Conservation (phyloP, 1,284 basidiomycete genomes). For the Puccinia triticina region DNA sequence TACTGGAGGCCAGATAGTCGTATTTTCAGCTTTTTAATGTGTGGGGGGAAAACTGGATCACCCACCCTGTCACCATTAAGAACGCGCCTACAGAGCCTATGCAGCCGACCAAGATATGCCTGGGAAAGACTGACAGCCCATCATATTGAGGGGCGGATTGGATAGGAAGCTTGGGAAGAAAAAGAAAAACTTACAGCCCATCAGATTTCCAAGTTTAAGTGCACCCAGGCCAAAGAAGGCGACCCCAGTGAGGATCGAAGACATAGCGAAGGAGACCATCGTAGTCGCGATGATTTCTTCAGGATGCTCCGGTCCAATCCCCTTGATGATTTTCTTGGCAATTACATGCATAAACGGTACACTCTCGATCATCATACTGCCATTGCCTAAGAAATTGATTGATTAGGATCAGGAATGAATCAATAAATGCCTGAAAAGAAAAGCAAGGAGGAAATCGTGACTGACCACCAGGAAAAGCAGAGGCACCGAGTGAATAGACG, state of each 20-base stretch:
- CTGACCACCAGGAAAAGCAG: conserved; percentile 69
- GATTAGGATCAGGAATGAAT: neutral
- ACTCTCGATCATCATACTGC: conserved; percentile 98
- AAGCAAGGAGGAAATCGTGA: neutral
- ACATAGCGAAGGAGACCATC: conserved; percentile 83
- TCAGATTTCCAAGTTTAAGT: conserved; percentile 78
- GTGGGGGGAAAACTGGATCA: neutral
- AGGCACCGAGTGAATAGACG: conserved; percentile 81
- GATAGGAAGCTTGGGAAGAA: neutral
- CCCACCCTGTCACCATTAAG: conserved; percentile 79
- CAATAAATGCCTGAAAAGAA: no score
- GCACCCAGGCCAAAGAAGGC: conserved; percentile 83
- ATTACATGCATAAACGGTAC: conserved; percentile 96
- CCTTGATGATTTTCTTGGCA: conserved; percentile 72
- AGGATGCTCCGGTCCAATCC: conserved; percentile 73
- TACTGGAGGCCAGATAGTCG: neutral
- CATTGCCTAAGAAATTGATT: conserved; percentile 70
- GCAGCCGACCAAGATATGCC: conserved; percentile 92
- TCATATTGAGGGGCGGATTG: neutral
- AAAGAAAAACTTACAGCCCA: conserved; percentile 67
- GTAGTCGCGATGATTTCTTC: conserved; percentile 83
- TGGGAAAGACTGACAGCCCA: conserved; percentile 71
- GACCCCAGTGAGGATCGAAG: conserved; percentile 86
- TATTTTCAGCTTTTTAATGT: neutral
- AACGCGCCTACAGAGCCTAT: conserved; percentile 96